Evolutionary conservation across 495 filamentous ascomycete species (phyloP).

Genomic region (Aspergillus asperescens): DNA sequence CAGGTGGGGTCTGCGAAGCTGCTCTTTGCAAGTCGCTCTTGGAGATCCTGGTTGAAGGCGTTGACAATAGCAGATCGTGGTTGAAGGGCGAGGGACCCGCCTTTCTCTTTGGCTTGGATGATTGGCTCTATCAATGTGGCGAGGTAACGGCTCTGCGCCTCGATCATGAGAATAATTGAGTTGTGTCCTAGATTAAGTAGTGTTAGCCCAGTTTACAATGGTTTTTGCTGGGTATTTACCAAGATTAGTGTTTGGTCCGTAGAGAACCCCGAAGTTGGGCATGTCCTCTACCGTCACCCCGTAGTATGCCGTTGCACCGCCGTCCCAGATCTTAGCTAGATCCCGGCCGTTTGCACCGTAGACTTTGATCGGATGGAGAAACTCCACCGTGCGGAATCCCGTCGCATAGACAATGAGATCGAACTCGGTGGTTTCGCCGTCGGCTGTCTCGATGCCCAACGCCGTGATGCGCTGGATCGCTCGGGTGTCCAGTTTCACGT

Average conservation of each 20-base stretch:
- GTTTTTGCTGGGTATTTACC: no score
- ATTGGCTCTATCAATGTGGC: slow-evolving; percentile 40
- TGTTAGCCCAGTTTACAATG: no score
- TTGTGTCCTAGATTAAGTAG: slow-evolving; percentile 49
- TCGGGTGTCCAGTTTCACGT: slow-evolving; percentile 48
- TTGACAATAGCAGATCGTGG: slow-evolving; percentile 34
- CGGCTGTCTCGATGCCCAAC: slow-evolving; percentile 40
- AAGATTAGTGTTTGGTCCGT: slow-evolving; percentile 55
- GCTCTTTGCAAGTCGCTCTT: slow-evolving; percentile 33
- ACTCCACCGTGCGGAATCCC: slow-evolving; percentile 51
- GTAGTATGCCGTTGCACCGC: slow-evolving; percentile 41
- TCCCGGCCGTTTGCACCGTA: slow-evolving; percentile 37
- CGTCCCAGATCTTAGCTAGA: slow-evolving; percentile 44
- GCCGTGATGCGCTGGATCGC: slow-evolving; percentile 38
- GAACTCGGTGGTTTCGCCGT: slow-evolving; percentile 34
- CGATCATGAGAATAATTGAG: slow-evolving; percentile 56
- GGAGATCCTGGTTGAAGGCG: slow-evolving; percentile 44
- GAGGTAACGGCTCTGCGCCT: slow-evolving; percentile 51
- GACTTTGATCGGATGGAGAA: slow-evolving; percentile 51
- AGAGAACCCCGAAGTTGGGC: slow-evolving; percentile 55
- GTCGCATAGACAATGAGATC: slow-evolving; percentile 53
- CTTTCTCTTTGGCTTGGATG: slow-evolving; percentile 30
- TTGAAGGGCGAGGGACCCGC: slow-evolving; percentile 33
- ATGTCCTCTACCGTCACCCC: slow-evolving; percentile 46
- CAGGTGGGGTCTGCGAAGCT: slow-evolving; percentile 52